Conservation (phyloP, 345 rosid genomes). For the Acer negundo region DNA sequence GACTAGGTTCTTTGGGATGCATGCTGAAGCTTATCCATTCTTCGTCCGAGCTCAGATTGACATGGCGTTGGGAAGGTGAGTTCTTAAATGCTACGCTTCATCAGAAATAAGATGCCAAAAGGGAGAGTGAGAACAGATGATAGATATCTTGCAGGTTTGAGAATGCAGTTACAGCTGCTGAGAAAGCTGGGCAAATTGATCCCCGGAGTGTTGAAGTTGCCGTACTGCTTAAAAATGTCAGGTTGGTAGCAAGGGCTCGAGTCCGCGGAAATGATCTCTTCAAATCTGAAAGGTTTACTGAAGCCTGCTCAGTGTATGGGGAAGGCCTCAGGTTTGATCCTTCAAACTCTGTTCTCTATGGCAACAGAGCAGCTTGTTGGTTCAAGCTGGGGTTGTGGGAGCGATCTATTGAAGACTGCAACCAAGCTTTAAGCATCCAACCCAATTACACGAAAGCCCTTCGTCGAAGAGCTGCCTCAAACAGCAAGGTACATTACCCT, state of each 20-base stretch:
- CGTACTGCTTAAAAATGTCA: conserved; percentile 63
- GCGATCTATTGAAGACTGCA: conserved; percentile 77
- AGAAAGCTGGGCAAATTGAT: conserved; percentile 78
- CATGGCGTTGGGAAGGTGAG: conserved; percentile 94
- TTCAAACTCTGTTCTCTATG: conserved; percentile 70
- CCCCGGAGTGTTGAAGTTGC: conserved; percentile 67
- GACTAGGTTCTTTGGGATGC: conserved; percentile 71
- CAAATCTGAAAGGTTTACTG: conserved; percentile 94
- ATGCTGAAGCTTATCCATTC: conserved; percentile 67
- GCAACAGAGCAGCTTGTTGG: conserved; percentile 95
- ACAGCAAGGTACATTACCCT: conserved; percentile 59
- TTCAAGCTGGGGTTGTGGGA: conserved; percentile 83
- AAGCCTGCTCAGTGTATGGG: conserved; percentile 86
- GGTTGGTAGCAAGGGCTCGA: conserved; percentile 67
- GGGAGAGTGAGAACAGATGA: conserved; percentile 40
- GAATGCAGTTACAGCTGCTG: conserved; percentile 73
- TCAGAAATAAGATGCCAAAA: conserved; percentile 16
- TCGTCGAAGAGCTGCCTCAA: conserved; percentile 85
- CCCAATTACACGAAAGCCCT: conserved; percentile 82
- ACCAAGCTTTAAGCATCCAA: conserved; percentile 65
- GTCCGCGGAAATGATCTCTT: conserved; percentile 88
- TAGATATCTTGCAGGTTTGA: conserved; percentile 86
- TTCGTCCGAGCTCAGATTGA: conserved; percentile 84
- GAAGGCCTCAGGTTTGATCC: conserved; percentile 92
- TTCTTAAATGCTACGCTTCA: conserved; percentile 20